phyloP scores from a whole-genome alignment of 441 rosid genomes.

The Euphorbia corollata region DNA sequence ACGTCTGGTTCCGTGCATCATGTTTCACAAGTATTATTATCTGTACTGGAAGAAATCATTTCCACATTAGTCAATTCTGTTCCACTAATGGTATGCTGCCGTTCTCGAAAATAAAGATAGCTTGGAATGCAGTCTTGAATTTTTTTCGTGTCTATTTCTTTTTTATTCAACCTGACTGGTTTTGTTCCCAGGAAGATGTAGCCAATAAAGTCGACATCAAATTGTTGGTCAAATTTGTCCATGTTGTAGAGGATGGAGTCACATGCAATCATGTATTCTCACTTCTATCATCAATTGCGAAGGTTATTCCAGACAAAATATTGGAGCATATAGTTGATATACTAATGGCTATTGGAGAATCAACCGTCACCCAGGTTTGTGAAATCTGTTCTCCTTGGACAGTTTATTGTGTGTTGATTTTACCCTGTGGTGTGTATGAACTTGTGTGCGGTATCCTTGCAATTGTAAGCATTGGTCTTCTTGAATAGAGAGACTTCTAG shows the following conservation, averaged over 20 bases:
- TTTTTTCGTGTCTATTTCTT: constrained; percentile 10
- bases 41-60: constrained; percentile 67
- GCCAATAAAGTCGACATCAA: constrained; percentile 41
- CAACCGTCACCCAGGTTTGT: constrained; percentile 82
- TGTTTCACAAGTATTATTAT: constrained; percentile 60
- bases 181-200: constrained; percentile 50
- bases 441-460: neutral
- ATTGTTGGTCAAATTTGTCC: constrained; percentile 69
- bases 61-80: constrained; percentile 30
- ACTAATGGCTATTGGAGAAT: constrained; percentile 69
- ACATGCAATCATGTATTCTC: constrained; percentile 64
- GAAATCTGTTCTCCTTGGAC: constrained; percentile 16
- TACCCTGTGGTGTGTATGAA: neutral
- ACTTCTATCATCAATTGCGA: constrained; percentile 55
- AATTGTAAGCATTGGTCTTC: neutral
- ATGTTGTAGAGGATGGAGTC: constrained; percentile 46
- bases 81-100: constrained; percentile 48
- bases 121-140: neutral
- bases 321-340: constrained; percentile 62
- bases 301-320: constrained; percentile 58
- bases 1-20: constrained; percentile 32
- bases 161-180: constrained; percentile 15
- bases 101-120: constrained; percentile 14
- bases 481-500: neutral
- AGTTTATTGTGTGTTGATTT: neutral